Base-by-base conservation (phyloP, 495 filamentous ascomycete genomes). In the Penicillium psychrofluorescens region DNA sequence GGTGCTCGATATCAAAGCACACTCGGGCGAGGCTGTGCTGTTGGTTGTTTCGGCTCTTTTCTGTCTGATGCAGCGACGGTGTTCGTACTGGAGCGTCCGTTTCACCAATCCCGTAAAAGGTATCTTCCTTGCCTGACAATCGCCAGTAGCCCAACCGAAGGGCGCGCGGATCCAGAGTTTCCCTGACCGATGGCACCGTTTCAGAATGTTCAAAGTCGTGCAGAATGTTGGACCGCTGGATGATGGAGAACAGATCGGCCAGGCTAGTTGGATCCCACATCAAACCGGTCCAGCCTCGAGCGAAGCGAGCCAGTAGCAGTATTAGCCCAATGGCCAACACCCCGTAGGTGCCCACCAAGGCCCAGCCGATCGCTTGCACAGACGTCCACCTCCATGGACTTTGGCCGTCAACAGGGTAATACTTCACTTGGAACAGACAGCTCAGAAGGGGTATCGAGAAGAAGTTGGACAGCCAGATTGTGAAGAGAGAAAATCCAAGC, bases 111-210 rank as follows among this genome's bases (percentile, higher is more conserved):
- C 78, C 78, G 50, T 86, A 83, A 55, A 86, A 84, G 16, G 80
- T 56, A 29, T 81, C 68, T 22, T 63, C 64, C 39, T 74, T 74
- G 48, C 76, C 76, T 12, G 75, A 75, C 27, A 80, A 71, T 38
- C 75, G 77, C 90, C 90, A 95, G 58, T 95, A 95, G 7, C 90
- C 86, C 22, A 95, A 73, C 16, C 80, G 75, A 44, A 90, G 78
- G 8, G 72, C 61, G 32, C 76, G 74, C 28, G 67, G 49, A 7
- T 63, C 61, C n/a, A 78, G 53, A 2, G 61, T 54, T 6, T 71
- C 50, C 22, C 64, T 58, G 10, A 86, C 69, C 43, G 54, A 70
- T 36, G 51, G 64, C 49, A 67, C 75, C 38, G 59, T 77, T 62
- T 75, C 83, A 11, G 67, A 81, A 49, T 66, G 75, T 46, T 72